phyloP scores from a whole-genome alignment of 2,329 filamentous ascomycete genomes.

The Calonectria hawksworthii region DNA sequence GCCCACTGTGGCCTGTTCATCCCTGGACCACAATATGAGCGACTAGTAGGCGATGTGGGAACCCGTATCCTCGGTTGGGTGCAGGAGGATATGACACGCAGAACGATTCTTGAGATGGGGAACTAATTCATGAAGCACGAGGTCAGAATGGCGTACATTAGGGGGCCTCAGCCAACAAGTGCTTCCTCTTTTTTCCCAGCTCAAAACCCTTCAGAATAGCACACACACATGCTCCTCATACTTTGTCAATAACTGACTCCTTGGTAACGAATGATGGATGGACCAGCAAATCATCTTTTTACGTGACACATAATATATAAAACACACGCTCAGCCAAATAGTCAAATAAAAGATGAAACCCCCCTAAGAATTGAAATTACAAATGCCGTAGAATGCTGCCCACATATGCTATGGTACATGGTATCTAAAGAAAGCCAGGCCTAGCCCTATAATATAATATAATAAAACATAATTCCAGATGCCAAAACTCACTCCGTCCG shows the following conservation, averaged over 20 bases:
- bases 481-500: constrained; percentile 23
- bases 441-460: constrained; percentile 25
- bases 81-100: constrained; percentile 68
- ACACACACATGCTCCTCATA: background rate
- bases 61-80: constrained; percentile 79
- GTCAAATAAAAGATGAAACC: background rate
- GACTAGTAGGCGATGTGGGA: constrained; percentile 81
- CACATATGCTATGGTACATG: constrained; percentile 38
- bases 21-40: constrained; percentile 79
- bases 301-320: background rate
- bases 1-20: constrained; percentile 90
- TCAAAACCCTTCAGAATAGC: background rate
- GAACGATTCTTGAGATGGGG: constrained; percentile 51
- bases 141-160: background rate
- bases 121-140: background rate
- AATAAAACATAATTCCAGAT: constrained; percentile 1
- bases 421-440: constrained; percentile 42
- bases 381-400: constrained; percentile 36
- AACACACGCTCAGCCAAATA: background rate
- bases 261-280: background rate
- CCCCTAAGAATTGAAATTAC: constrained; percentile 20
- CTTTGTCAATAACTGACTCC: background rate
- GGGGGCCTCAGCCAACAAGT: background rate
- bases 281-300: background rate
- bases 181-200: background rate